phyloP scores from a whole-genome alignment of 2,329 filamentous ascomycete genomes.

The Exophiala sp. region DNA sequence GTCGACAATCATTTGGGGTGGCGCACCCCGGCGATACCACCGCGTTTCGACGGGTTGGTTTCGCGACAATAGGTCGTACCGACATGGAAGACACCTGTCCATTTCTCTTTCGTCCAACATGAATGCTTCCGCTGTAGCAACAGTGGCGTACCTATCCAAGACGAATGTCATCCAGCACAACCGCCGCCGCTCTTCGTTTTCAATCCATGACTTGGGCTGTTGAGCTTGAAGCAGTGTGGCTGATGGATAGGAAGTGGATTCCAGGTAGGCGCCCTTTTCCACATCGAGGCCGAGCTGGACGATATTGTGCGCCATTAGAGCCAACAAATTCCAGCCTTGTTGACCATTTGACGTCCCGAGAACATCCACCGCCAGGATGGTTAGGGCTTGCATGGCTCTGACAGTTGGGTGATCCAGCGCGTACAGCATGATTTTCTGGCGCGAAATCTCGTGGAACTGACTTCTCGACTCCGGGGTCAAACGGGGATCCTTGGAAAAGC shows the following conservation, averaged over 20 bases:
- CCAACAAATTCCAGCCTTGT: slow-evolving; percentile 85
- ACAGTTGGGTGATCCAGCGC: slow-evolving; percentile 86
- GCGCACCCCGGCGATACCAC: slow-evolving; percentile 57
- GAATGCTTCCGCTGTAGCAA: slow-evolving; percentile 87
- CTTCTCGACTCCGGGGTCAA: slow-evolving; percentile 66
- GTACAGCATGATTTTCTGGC: slow-evolving; percentile 79
- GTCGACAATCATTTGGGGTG: slow-evolving; percentile 32
- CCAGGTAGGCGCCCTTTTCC: slow-evolving; percentile 71
- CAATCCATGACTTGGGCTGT: slow-evolving; percentile 76
- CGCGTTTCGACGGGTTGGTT: slow-evolving; percentile 79
- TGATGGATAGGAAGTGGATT: slow-evolving; percentile 71
- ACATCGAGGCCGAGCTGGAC: slow-evolving; percentile 81
- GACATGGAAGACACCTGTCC: slow-evolving; percentile 76
- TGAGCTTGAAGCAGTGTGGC: slow-evolving; percentile 77
- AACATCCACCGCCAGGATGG: slow-evolving; percentile 78
- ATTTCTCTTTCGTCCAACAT: slow-evolving; percentile 84
- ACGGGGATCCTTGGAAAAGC: slow-evolving; percentile 71
- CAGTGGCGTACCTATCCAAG: slow-evolving; percentile 81
- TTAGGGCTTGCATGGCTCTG: slow-evolving; percentile 76
- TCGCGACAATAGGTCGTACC: slow-evolving; percentile 76
- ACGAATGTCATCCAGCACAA: slow-evolving; percentile 95
- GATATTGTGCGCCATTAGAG: slow-evolving; percentile 78
- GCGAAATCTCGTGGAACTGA: slow-evolving; percentile 72
- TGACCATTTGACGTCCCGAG: slow-evolving; percentile 83
- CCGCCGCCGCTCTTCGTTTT: slow-evolving; percentile 77